Evolutionary conservation across 352 stramenopile genomes (phyloP).

Genomic region (Globisporangium heterothallicum): DNA sequence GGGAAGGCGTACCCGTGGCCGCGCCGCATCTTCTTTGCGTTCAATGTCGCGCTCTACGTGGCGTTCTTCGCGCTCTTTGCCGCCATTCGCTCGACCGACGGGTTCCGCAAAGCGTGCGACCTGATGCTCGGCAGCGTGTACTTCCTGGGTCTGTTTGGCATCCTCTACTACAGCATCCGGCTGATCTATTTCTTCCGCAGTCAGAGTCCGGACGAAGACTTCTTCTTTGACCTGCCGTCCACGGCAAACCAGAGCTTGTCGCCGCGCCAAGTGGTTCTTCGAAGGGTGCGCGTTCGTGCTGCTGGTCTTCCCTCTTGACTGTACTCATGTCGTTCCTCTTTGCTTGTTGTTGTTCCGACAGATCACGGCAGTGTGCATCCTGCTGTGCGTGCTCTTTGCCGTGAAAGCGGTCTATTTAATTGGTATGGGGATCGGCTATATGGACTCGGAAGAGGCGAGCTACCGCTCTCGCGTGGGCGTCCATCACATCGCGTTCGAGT

Average conservation of each 20-base stretch:
- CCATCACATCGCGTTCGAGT: conserved; percentile 69
- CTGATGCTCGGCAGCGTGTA: conserved; percentile 60
- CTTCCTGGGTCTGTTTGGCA: conserved; percentile 51
- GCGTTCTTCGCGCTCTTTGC: conserved; percentile 45
- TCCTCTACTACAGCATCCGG: conserved; percentile 78
- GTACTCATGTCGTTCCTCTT: too few relatives aligned
- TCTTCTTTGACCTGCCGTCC: conserved; percentile 74
- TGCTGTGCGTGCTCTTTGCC: conserved; percentile 65
- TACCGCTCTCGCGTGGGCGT: conserved; percentile 56
- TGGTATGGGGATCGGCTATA: conserved; percentile 54
- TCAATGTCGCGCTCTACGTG: conserved; percentile 71
- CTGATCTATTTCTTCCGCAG: conserved; percentile 79
- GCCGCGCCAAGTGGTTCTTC: conserved; percentile 59
- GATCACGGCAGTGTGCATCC: conserved; percentile 72
- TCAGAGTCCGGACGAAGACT: conserved; percentile 68
- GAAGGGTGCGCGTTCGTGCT: conserved; percentile 33
- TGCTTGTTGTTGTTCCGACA: conserved; percentile 14
- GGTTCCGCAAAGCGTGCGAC: conserved; percentile 66
- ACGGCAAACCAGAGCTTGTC: conserved; percentile 21
- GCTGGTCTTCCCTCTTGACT: too few relatives aligned
- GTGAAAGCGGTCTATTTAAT: conserved; percentile 66
- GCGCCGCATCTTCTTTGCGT: conserved; percentile 64
- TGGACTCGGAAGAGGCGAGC: conserved; percentile 59
- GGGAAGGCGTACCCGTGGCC: conserved; percentile 70
- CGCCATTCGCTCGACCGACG: conserved; percentile 34